A percentile compares a stretch with the other conserved stretches of the same genome.
Evolutionary conservation across 768 basidiomycete species (phyloP).

Genomic region (Leccinum truebloodii): DNA sequence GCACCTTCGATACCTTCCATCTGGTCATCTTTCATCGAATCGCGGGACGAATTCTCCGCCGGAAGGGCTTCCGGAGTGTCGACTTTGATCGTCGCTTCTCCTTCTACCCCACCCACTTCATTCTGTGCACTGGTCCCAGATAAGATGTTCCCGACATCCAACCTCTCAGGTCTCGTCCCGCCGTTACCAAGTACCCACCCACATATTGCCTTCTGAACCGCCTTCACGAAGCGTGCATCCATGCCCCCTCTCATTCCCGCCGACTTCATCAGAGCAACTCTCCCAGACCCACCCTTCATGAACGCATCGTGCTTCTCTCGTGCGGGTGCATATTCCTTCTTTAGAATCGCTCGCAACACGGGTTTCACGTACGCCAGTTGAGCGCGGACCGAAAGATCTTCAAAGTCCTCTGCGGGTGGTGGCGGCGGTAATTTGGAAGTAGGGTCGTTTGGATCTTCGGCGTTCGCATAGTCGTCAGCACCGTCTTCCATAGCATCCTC

Average conservation of each 20-base stretch:
- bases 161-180: constrained; percentile 12
- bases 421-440: constrained; percentile 31
- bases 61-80: not conserved
- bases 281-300: constrained; percentile 55
- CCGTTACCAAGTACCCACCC: constrained; percentile 28
- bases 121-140: not conserved
- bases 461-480: constrained; percentile 38
- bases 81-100: not conserved
- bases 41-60: not conserved
- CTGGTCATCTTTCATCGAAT: constrained; percentile 9
- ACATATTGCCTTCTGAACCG: constrained; percentile 34
- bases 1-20: constrained; percentile 24
- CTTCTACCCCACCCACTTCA: constrained; percentile 1
- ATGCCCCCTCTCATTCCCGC: constrained; percentile 40
- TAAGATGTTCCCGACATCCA: constrained; percentile 3
- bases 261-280: constrained; percentile 36
- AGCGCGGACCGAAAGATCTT: constrained; percentile 47
- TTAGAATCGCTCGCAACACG: constrained; percentile 59
- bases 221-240: constrained; percentile 39
- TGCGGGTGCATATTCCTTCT: constrained; percentile 56
- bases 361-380: constrained; percentile 71
- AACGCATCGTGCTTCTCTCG: constrained; percentile 49
- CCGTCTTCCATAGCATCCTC: constrained; percentile 24
- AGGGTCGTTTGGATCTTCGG: constrained; percentile 14
- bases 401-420: constrained; percentile 51